Percentiles rank a stretch among this genome's conserved stretches.
These are phyloP conservation scores for Saccharomycopsis sp. DNA, from an alignment of 805 yeast species.

Conservation along the genomic window DNA sequence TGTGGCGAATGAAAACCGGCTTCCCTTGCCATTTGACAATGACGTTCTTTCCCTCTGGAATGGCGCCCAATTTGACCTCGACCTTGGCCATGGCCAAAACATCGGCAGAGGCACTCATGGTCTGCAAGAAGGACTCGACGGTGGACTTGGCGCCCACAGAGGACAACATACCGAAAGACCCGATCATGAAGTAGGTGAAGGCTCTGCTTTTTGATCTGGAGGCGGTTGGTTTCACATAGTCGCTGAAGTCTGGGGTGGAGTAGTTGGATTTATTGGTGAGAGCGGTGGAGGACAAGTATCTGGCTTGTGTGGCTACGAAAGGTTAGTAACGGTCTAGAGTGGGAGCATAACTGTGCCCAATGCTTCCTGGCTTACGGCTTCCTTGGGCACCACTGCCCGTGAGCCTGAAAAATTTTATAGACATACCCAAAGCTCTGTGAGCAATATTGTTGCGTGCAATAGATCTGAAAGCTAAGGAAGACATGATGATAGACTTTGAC, in stretches of 20 bases:
- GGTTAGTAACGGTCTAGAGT: too few species aligned
- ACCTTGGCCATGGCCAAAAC: conserved; percentile 99
- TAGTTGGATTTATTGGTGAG: conserved; percentile 61
- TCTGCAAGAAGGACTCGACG: conserved; percentile 82
- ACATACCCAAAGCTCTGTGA: conserved; percentile 33
- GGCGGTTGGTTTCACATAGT: conserved; percentile 67
- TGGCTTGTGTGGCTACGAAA: conserved; percentile 27
- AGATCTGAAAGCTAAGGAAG: conserved; percentile 40
- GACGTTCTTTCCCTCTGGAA: conserved; percentile 97
- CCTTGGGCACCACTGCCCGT: too few species aligned
- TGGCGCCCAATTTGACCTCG: conserved; percentile 87
- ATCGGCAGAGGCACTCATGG: conserved; percentile 98
- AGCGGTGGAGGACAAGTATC: conserved; percentile 47
- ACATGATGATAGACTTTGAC: conserved; percentile 24
- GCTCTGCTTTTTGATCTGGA: conserved; percentile 68
- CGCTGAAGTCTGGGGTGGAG: conserved; percentile 86
- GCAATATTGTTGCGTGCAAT: conserved; percentile 35
- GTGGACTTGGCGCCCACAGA: conserved; percentile 97
- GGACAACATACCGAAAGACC: conserved; percentile 82
- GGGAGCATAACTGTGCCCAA: too few species aligned
- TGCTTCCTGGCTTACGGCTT: too few species aligned
- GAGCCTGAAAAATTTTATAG: conserved; percentile 7
- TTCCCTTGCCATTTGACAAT: conserved; percentile 99
- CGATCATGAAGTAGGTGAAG: conserved; percentile 95
- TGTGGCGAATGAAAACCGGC: conserved; percentile 99